These are phyloP conservation scores for Butyriboletus loyo DNA, from an alignment of 768 basidiomycete species.

Conservation along the genomic window DNA sequence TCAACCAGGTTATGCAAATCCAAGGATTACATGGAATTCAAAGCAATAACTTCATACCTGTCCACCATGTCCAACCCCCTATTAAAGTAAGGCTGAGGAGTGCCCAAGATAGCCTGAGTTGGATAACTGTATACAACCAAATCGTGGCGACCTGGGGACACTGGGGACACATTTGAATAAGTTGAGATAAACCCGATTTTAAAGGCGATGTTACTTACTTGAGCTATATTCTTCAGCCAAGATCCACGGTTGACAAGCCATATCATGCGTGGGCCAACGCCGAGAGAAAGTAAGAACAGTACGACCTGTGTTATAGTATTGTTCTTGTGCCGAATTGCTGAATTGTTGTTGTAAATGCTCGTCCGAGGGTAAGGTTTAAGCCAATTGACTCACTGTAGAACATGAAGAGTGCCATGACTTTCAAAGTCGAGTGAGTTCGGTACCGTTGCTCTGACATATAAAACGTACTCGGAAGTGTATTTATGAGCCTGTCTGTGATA, in stretches of 20 bases:
- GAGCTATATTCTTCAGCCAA: constrained; percentile 70
- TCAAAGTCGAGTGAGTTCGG: constrained; percentile 1
- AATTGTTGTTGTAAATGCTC: constrained; percentile 3
- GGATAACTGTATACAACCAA: constrained; percentile 75
- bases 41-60: constrained; percentile 47
- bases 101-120: constrained; percentile 64
- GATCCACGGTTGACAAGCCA: constrained; percentile 67
- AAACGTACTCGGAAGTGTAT: constrained; percentile 70
- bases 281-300: constrained; percentile 57
- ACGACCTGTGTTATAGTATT: constrained; percentile 49
- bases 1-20: background rate
- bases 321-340: constrained; percentile 63
- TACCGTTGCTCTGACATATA: background rate
- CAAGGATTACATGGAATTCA: constrained; percentile 11
- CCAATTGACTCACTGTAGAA: constrained; percentile 25
- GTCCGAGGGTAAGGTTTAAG: background rate
- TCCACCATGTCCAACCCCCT: constrained; percentile 60
- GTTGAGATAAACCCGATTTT: background rate
- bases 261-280: constrained; percentile 63
- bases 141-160: constrained; percentile 73
- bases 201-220: constrained; percentile 42
- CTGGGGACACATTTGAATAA: constrained; percentile 35
- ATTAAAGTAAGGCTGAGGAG: constrained; percentile 52
- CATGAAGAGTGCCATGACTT: constrained; percentile 73
- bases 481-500: constrained; percentile 54